These are phyloP conservation scores for Pharnaceum exiguum DNA, from an alignment of 148 eudicot genomes.

Conservation along the genomic window DNA sequence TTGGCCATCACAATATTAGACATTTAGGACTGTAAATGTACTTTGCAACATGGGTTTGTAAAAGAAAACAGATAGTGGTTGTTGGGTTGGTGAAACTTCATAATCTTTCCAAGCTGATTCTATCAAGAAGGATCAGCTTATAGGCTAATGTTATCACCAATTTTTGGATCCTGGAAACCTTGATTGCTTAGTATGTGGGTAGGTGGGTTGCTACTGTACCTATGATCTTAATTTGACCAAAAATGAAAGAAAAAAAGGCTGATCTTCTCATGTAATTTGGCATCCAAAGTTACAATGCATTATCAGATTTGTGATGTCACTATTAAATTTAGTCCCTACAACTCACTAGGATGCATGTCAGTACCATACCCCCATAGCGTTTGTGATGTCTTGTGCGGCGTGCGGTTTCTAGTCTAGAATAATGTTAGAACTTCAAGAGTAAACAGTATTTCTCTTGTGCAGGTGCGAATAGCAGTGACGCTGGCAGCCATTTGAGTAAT, in stretches of 20 bases:
- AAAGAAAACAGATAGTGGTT: not conserved
- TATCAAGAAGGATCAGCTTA: not conserved
- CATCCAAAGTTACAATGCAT: too few species aligned
- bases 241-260: too few species aligned
- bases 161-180: not conserved
- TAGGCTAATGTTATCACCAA: not conserved
- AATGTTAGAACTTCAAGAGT: not conserved
- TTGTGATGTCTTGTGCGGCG: not conserved
- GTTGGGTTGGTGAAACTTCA: not conserved
- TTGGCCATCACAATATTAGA: not conserved
- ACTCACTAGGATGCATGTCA: too few species aligned
- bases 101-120: not conserved
- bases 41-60: not conserved
- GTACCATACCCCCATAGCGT: not conserved
- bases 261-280: too few species aligned
- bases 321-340: too few species aligned
- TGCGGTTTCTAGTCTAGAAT: not conserved
- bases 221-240: too few species aligned
- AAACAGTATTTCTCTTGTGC: not conserved
- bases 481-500: conserved; percentile 40
- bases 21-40: not conserved
- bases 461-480: conserved; percentile 38
- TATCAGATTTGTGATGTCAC: too few species aligned
- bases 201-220: too few species aligned
- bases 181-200: too few species aligned